A percentile compares a stretch with the other conserved stretches of the same genome.
These are phyloP conservation scores for Drosera spatulata DNA, from an alignment of 179 eudicot genomes.

Conservation along the genomic window DNA sequence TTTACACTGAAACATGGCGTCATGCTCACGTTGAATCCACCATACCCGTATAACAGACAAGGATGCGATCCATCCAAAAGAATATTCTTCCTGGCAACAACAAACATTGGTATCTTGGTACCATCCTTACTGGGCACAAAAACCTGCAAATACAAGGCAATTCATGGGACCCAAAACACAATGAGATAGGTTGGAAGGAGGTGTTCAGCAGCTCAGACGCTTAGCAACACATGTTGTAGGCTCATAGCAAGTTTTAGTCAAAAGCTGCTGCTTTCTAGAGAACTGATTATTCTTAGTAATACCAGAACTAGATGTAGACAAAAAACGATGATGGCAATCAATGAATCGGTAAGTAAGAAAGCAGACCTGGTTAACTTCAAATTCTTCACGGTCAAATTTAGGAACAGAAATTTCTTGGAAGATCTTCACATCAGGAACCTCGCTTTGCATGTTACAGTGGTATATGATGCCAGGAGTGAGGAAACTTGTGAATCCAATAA, in stretches of 20 bases:
- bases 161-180: too few species aligned
- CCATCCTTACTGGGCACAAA: slow-evolving; percentile 88
- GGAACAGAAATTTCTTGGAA: slow-evolving; percentile 80
- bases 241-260: too few species aligned
- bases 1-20: slow-evolving; percentile 67
- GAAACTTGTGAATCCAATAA: slow-evolving; percentile 75
- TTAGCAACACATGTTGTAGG: too few species aligned
- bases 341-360: neutral
- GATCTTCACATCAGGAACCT: slow-evolving; percentile 55
- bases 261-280: too few species aligned
- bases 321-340: neutral
- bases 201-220: too few species aligned
- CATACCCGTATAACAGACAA: slow-evolving; percentile 81
- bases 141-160: slow-evolving; percentile 29
- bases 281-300: too few species aligned
- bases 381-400: slow-evolving; percentile 75
- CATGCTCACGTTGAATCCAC: slow-evolving; percentile 85
- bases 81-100: slow-evolving; percentile 67
- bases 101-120: slow-evolving; percentile 72
- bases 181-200: too few species aligned
- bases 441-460: slow-evolving; percentile 48
- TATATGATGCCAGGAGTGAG: slow-evolving; percentile 79
- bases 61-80: slow-evolving; percentile 87
- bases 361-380: slow-evolving; percentile 69
- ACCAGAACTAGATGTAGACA: too few species aligned